Evolutionary conservation across 2,329 filamentous ascomycete species (phyloP), one percentile per base, ranked within the genome.

Genomic region (Aspergillus intermedius): DNA sequence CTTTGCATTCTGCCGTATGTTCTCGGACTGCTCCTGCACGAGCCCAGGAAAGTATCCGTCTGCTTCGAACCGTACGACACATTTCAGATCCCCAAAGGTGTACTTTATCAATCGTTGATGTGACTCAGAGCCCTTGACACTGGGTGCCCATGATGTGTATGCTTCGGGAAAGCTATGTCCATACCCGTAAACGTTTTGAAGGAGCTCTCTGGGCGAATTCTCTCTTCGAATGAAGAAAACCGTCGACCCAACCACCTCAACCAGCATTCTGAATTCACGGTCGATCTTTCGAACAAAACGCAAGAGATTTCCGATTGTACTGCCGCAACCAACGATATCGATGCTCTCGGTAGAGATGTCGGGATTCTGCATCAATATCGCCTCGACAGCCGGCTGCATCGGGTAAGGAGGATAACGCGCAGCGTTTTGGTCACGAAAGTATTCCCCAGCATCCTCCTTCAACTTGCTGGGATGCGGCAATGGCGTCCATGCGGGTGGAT

Each of bases 91-190:
- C 0, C 71, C 80, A 54, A 88, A 80, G 0, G 66, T 51, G 52
- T 87, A 87, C 3, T 67, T 64, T 1, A 87, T 56, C 6, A 87
- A 58, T 1, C 83, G 73, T 58, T 88, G 83, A 51, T 88, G 81
- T 0, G 80, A 81, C 1, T 65, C 67, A 0, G 83, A 87, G 0
- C 73, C 71, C 42, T 71, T 73, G 0, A 81, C 76, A 1, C 73
- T 73, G 0, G 56, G 9, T 8, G 78, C 76, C 83, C 83, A 87
- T 0, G 73, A 79, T 0, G 85, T 88, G 57, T 86, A 83, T 1
- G 73, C 72, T 43, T 86, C 81, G 0, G 81, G 81, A 54, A 88
- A 88, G 0, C 79, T 75, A 55, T 87, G 83, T 0, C 84, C 83
- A 55, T 74, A 86, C 0, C 84, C 85, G 13, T 56, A 56, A 0